These are phyloP conservation scores for Penicillium sclerotiorum DNA, from an alignment of 2,329 filamentous ascomycete genomes.

Conservation along the genomic window DNA sequence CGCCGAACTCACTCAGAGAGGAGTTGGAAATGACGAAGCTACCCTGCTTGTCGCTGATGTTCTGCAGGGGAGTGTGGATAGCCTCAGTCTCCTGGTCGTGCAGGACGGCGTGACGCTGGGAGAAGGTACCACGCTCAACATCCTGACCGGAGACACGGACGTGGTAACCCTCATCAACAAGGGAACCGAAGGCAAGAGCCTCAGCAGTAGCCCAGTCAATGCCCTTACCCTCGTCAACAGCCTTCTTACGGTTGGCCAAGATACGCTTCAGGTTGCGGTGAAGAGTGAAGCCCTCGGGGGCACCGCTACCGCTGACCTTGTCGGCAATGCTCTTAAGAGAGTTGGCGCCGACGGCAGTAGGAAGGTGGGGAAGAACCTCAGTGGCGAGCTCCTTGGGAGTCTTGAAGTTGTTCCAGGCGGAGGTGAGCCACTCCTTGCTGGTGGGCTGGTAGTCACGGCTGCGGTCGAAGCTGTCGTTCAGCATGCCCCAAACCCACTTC, in stretches of 20 bases:
- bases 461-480: constrained; percentile 95
- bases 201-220: constrained; percentile 98
- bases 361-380: constrained; percentile 88
- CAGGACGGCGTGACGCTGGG: constrained; percentile 93
- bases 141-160: constrained; percentile 98
- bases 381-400: constrained; percentile 95
- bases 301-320: constrained; percentile 72
- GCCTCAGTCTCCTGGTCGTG: constrained; percentile 95
- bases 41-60: constrained; percentile 87
- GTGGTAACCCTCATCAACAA: constrained; percentile 92
- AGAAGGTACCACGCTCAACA: constrained; percentile 99
- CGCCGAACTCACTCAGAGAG: constrained; percentile 73
- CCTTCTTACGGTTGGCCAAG: constrained; percentile 84
- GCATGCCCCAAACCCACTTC: constrained; percentile 99
- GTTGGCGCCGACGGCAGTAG: constrained; percentile 75
- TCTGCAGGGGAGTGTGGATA: constrained; percentile 89
- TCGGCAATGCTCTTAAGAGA: constrained; percentile 80
- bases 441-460: constrained; percentile 97
- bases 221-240: constrained; percentile 84
- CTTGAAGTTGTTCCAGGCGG: constrained; percentile 99
- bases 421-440: constrained; percentile 97
- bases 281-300: constrained; percentile 81
- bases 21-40: constrained; percentile 98
- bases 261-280: constrained; percentile 99
- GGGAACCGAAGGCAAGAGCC: constrained; percentile 88